These are phyloP conservation scores for Adansonia rubrostipa DNA, from an alignment of 441 rosid genomes.

Conservation along the genomic window DNA sequence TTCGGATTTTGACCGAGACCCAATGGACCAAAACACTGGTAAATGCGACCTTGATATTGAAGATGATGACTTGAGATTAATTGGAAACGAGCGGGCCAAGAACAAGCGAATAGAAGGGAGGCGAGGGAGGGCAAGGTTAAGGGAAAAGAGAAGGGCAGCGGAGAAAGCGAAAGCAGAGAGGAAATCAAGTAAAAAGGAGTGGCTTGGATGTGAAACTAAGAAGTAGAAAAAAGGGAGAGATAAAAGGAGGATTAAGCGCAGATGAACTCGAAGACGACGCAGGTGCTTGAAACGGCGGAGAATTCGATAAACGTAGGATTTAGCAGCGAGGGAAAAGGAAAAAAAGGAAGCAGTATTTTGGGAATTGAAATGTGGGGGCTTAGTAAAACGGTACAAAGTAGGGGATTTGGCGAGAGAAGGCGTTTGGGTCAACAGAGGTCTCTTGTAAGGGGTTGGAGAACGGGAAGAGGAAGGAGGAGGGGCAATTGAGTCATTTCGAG, in stretches of 20 bases:
- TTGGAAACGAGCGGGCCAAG: slow-evolving; percentile 75
- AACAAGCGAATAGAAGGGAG: slow-evolving; percentile 81
- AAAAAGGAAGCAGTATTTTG: slow-evolving; percentile 36
- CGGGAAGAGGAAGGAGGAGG: slow-evolving; percentile 39
- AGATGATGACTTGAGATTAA: slow-evolving; percentile 50
- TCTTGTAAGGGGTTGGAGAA: slow-evolving; percentile 62
- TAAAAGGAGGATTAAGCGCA: slow-evolving; percentile 63
- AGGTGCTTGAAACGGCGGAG: slow-evolving; percentile 52
- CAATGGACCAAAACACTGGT: slow-evolving; percentile 90
- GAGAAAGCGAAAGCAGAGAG: slow-evolving; percentile 82
- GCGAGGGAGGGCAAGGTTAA: slow-evolving; percentile 78
- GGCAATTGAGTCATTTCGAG: slow-evolving; percentile 51
- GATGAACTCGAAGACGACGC: slow-evolving; percentile 62
- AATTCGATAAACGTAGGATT: slow-evolving; percentile 47
- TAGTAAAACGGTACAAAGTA: slow-evolving; percentile 30
- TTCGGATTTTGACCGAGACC: slow-evolving; percentile 69
- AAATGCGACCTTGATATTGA: slow-evolving; percentile 44
- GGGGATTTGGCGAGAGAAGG: slow-evolving; percentile 32
- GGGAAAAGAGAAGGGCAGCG: slow-evolving; percentile 67
- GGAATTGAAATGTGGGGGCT: slow-evolving; percentile 27
- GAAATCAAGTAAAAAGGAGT: slow-evolving; percentile 73
- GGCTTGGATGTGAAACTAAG: slow-evolving; percentile 74
- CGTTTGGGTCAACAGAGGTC: slow-evolving; percentile 52
- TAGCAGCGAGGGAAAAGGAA: slow-evolving; percentile 48
- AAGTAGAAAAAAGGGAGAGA: slow-evolving; percentile 77